Evolutionary conservation across 495 filamentous ascomycete species (phyloP).

Genomic region (Aspergillus campestris): DNA sequence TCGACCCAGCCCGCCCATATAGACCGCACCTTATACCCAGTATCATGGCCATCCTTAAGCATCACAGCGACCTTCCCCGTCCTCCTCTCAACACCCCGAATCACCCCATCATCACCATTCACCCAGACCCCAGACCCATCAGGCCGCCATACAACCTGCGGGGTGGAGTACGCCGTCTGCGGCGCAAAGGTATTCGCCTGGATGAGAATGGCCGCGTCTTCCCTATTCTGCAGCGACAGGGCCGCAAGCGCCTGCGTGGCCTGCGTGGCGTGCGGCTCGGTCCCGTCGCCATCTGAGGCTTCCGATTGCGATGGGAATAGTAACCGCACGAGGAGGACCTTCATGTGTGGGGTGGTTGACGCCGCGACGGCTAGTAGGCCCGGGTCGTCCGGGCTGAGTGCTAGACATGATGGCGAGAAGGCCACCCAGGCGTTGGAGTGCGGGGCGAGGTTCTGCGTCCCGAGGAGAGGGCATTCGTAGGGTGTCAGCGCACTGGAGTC

Average conservation of each 20-base stretch:
- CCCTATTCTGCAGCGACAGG: conserved; percentile 44
- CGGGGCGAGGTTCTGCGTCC: conserved; percentile 55
- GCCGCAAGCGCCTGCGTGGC: conserved; percentile 41
- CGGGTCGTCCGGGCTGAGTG: conserved; percentile 47
- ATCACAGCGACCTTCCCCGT: conserved; percentile 48
- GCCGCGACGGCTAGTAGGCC: conserved; percentile 53
- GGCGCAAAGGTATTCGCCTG: conserved; percentile 55
- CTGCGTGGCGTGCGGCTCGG: conserved; percentile 26
- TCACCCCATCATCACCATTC: conserved; percentile 59
- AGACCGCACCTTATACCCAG: conserved; percentile 55
- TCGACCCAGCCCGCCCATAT: conserved; percentile 53
- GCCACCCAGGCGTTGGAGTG: conserved; percentile 56
- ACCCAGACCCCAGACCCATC: conserved; percentile 60
- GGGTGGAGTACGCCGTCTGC: conserved; percentile 61
- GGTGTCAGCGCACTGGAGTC: background rate
- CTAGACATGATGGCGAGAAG: conserved; percentile 53
- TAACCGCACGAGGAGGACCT: conserved; percentile 54
- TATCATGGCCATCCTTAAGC: conserved; percentile 47
- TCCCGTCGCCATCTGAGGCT: background rate
- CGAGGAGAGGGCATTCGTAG: conserved; percentile 32
- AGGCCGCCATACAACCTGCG: conserved; percentile 56
- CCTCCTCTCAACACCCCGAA: conserved; percentile 54
- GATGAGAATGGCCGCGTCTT: conserved; percentile 51
- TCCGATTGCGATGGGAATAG: conserved; percentile 35
- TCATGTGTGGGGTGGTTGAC: conserved; percentile 55